Evolutionary conservation across 441 rosid species (phyloP).

Genomic region (Viola pubescens): DNA sequence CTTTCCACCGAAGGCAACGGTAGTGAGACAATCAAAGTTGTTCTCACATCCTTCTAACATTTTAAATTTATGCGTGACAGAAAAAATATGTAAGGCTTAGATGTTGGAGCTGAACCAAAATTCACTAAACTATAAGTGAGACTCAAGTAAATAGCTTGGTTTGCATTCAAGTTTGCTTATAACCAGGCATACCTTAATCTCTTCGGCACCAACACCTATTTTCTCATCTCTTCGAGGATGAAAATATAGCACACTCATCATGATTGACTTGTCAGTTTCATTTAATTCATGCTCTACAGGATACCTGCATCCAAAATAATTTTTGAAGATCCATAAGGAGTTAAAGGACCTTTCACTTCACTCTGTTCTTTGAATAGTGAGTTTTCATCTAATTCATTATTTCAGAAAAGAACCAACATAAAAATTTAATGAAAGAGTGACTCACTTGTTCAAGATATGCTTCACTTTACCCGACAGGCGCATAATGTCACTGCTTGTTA

Average conservation of each 20-base stretch:
- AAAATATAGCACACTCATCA: slow-evolving; percentile 59
- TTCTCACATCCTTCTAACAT: no score
- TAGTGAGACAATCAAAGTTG: no score
- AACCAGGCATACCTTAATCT: slow-evolving; percentile 47
- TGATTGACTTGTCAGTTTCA: slow-evolving; percentile 39
- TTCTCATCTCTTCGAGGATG: slow-evolving; percentile 80
- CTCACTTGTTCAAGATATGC: slow-evolving; percentile 70
- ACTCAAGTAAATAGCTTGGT: no score
- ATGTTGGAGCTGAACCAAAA: no score
- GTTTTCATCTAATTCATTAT: neutral
- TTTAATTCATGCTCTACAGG: slow-evolving; percentile 44
- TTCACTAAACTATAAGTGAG: no score
- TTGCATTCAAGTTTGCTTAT: no score
- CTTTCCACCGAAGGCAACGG: no score
- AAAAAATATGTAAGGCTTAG: no score
- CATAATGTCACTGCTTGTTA: slow-evolving; percentile 27
- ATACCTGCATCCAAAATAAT: slow-evolving; percentile 38
- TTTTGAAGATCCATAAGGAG: slow-evolving; percentile 3
- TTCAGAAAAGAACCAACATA: neutral
- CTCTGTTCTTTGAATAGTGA: neutral
- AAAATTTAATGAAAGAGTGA: neutral
- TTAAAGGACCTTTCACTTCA: neutral
- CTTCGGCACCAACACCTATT: slow-evolving; percentile 57
- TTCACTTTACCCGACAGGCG: slow-evolving; percentile 40
- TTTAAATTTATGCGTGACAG: no score